Evolutionary conservation across 73 alveolate genomes (phyloP).

Genomic region (Uronychia setigera): DNA sequence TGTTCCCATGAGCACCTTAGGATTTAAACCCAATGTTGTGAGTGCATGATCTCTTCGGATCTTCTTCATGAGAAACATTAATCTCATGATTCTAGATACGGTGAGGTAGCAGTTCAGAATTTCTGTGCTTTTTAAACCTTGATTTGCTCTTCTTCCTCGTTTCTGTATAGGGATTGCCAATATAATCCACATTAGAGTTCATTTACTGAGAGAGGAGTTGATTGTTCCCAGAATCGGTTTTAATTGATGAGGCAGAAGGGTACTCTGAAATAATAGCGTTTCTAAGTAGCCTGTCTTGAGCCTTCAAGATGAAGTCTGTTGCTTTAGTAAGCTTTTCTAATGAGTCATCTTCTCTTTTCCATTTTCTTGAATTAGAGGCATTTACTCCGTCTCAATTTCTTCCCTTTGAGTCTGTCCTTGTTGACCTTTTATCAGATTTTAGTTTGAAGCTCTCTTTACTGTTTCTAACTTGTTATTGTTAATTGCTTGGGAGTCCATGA

Average conservation of each 20-base stretch:
- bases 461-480: not conserved
- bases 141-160: not conserved
- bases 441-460: not conserved
- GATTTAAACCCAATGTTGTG: too few relatives aligned
- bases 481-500: too few relatives aligned
- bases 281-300: not conserved
- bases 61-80: not conserved
- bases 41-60: not conserved
- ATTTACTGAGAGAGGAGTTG: too few relatives aligned
- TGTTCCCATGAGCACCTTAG: too few relatives aligned
- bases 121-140: not conserved
- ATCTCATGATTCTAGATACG: not conserved
- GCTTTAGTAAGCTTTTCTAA: not conserved
- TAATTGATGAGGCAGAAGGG: not conserved
- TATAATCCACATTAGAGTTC: not conserved
- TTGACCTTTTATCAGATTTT: not conserved
- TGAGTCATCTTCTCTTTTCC: not conserved
- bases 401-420: not conserved
- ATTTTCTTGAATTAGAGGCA: not conserved
- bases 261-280: not conserved
- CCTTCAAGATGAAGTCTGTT: not conserved
- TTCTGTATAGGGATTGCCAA: not conserved
- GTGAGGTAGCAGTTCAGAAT: not conserved
- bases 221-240: not conserved
- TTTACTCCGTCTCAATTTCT: not conserved